Percentiles rank a stretch among this genome's conserved stretches.
These are phyloP conservation scores for Fusarium sp. DNA, from an alignment of 2,329 filamentous ascomycete genomes.

Conservation along the genomic window DNA sequence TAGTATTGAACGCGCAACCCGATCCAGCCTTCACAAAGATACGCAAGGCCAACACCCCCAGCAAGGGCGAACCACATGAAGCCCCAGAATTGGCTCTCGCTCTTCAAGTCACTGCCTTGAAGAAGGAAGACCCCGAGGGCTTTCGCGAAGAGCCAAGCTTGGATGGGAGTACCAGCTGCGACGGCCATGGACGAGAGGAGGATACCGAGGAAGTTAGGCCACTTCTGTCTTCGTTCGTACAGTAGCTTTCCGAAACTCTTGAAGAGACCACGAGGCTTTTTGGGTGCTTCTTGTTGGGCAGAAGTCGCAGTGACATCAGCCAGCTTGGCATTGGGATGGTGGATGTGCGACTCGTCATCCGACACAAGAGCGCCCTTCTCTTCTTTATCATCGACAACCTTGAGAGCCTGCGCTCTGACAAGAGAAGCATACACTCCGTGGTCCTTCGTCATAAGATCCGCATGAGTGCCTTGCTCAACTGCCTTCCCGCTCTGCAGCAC, in stretches of 20 bases:
- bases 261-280: background rate
- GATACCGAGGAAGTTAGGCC: conserved; percentile 38
- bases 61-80: conserved; percentile 46
- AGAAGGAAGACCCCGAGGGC: conserved; percentile 39
- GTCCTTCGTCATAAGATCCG: conserved; percentile 62
- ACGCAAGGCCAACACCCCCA: conserved; percentile 40
- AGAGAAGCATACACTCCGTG: conserved; percentile 35
- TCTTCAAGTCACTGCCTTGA: conserved; percentile 40
- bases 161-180: conserved; percentile 40
- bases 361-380: background rate
- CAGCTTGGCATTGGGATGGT: background rate
- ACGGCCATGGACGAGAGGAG: conserved; percentile 38
- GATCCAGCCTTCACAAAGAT: conserved; percentile 38
- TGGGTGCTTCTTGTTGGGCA: fast-evolving
- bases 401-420: conserved; percentile 36
- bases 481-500: conserved; percentile 68
- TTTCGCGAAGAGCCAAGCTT: conserved; percentile 44
- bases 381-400: background rate
- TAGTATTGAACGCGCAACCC: conserved; percentile 12
- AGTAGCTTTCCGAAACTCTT: conserved; percentile 33
- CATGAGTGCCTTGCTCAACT: conserved; percentile 69
- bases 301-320: background rate
- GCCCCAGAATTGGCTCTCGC: conserved; percentile 41
- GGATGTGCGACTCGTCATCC: background rate
- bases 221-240: conserved; percentile 30